These are phyloP conservation scores for Ophiostoma montium DNA, from an alignment of 2,329 filamentous ascomycete genomes.

Conservation along the genomic window DNA sequence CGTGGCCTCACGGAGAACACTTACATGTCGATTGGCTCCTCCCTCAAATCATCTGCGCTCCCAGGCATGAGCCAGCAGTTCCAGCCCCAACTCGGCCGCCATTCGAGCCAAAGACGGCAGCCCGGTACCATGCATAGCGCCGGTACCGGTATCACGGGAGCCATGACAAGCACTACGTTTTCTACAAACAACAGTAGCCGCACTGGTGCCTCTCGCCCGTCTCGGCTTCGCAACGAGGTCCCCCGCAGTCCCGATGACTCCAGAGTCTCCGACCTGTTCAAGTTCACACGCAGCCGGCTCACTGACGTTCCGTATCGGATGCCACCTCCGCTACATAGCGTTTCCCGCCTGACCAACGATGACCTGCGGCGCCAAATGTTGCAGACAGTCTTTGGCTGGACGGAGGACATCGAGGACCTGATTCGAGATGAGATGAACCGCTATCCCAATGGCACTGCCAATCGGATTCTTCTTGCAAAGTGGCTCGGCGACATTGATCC, in stretches of 20 bases:
- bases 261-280: constrained; percentile 67
- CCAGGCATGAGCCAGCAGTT: constrained; percentile 5
- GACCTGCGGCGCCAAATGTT: constrained; percentile 84
- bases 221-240: constrained; percentile 67
- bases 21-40: constrained; percentile 53
- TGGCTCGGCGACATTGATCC: constrained; percentile 82
- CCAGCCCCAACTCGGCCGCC: background rate
- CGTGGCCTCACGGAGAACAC: constrained; percentile 47
- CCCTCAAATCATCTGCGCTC: constrained; percentile 27
- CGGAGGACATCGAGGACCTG: constrained; percentile 65
- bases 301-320: constrained; percentile 69
- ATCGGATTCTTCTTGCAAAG: constrained; percentile 70
- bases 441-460: constrained; percentile 59
- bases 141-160: background rate
- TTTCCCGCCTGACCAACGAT: constrained; percentile 53
- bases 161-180: constrained; percentile 29
- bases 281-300: constrained; percentile 66
- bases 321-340: constrained; percentile 44
- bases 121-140: constrained; percentile 12
- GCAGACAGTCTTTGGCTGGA: constrained; percentile 88
- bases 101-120: background rate
- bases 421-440: constrained; percentile 72
- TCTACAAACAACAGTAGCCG: constrained; percentile 28
- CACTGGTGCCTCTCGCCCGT: constrained; percentile 28
- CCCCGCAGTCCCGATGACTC: constrained; percentile 63